These are phyloP conservation scores for Saksenaea oblongispora DNA, from an alignment of 371 early-diverging fungal genomes.

Conservation along the genomic window DNA sequence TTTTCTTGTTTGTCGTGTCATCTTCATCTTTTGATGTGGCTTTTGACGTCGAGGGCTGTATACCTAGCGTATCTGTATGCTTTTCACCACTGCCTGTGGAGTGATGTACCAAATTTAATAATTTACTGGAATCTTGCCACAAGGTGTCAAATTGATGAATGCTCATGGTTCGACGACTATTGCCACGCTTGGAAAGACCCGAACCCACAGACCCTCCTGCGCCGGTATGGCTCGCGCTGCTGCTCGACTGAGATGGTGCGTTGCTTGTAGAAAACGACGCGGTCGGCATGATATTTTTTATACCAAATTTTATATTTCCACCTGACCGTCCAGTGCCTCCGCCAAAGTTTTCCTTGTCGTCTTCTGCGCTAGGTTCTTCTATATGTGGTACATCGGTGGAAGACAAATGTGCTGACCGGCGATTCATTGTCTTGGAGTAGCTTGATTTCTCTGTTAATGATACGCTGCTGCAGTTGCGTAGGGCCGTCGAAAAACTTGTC, in stretches of 20 bases:
- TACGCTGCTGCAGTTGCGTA: conserved; percentile 35
- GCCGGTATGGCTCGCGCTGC: conserved; percentile 3
- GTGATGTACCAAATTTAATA: conserved; percentile 46
- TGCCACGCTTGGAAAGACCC: conserved; percentile 13
- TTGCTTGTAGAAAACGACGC: conserved; percentile 34
- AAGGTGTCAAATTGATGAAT: conserved; percentile 47
- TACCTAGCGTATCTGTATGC: conserved; percentile 5
- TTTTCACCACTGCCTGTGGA: conserved; percentile 11
- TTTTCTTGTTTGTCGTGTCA: conserved; percentile 1
- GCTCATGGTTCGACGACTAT: conserved; percentile 41
- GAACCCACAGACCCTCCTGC: conserved; percentile 9
- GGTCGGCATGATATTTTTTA: conserved; percentile 35
- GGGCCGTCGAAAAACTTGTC: conserved; percentile 26
- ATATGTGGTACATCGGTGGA: conserved; percentile 13
- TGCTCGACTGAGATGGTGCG: conserved; percentile 18
- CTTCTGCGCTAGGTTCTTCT: conserved; percentile 7
- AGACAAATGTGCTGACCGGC: conserved; percentile 32
- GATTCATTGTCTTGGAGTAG: conserved; percentile 28
- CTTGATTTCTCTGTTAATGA: conserved; percentile 39
- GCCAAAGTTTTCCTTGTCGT: conserved; percentile 11
- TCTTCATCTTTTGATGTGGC: conserved; percentile 15
- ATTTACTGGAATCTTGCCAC: conserved; percentile 49
- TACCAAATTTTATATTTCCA: conserved; percentile 33
- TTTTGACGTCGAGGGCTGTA: neutral
- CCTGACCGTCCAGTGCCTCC: conserved; percentile 9